Base-by-base conservation (phyloP, 1,284 basidiomycete species). In the Marasmius fiardii region DNA sequence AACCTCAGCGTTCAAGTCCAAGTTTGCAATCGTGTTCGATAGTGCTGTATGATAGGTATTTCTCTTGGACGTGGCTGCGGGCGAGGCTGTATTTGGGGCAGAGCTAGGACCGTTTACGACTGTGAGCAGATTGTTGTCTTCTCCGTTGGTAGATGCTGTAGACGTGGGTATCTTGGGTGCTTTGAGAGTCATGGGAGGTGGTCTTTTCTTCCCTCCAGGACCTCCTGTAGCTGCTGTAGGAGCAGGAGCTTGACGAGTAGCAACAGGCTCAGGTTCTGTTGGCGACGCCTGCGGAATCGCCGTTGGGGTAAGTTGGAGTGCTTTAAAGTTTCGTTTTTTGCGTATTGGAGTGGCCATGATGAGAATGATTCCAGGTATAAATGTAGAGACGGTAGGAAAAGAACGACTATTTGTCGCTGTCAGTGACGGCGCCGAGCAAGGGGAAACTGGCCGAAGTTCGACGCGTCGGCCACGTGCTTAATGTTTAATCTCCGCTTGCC, bases 1-100 rank as follows among this genome's bases (percentile, higher is more conserved):
- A 64, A 84, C 83, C 71, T 90, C 86, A 34, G 83, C 82, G 61
- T 87, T 88, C 74, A 91, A 73, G 64, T 90, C 81, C 60, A 93
- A 71, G 64, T 83, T 85, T 53, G 87, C 87, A 14, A 93, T 77
- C 12, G 88, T 91, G 58, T 84, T 85, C 2, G 88, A 85, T 14
- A 92, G 75, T 16, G 86, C 83, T 11, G 81, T 81, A 63, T 91
- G 87, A 64, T 90, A 88, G 1, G 82, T 86, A 61, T 80, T 80
- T 53, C 81, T 77, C 44, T 78, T 73, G 41, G 73, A 69, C 47
- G 77, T 72, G 37, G 73, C 67, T 2, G 75, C 68, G 11, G 59
- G 61, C 3, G 63, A 57, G 41, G 69, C 71, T 28, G 72, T 70
- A 4, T 70, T 66, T 43, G 75, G 75, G 45, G 72, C 75, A 44